Evolutionary conservation across 169 alveolate species (phyloP).

Genomic region (Eimeria sp.): DNA sequence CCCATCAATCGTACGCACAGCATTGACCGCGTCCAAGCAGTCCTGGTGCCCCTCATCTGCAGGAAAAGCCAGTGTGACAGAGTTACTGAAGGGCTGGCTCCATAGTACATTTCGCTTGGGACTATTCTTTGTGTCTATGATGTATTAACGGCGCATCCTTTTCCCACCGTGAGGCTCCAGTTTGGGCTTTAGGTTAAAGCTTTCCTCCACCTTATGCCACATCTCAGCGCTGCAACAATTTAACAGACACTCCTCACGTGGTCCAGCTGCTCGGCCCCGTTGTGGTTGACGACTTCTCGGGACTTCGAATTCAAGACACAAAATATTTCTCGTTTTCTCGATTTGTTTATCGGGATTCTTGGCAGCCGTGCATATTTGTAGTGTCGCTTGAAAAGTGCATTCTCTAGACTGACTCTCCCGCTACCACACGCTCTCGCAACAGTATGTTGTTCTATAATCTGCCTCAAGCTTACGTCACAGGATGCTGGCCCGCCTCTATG

Average conservation of each 20-base stretch:
- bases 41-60: conserved; percentile 1
- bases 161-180: conserved; percentile 16
- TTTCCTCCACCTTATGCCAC: conserved; percentile 48
- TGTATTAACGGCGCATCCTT: not conserved
- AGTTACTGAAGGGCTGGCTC: not conserved
- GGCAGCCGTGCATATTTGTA: not conserved
- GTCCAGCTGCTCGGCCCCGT: not conserved
- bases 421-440: not conserved
- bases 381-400: not conserved
- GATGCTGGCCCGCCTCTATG: not conserved
- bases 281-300: not conserved
- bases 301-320: not conserved
- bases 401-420: not conserved
- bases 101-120: not conserved
- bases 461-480: not conserved
- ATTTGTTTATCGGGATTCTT: too few species aligned
- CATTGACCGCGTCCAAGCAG: conserved; percentile 46
- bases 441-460: not conserved
- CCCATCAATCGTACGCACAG: conserved; percentile 7
- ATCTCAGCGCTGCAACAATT: not conserved
- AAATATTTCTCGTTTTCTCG: not conserved
- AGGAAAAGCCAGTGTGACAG: not conserved
- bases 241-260: not conserved
- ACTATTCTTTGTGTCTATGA: not conserved
- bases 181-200: not conserved